Base-by-base conservation (phyloP, 208 protist genomes). In the Crithidia bombi region DNA sequence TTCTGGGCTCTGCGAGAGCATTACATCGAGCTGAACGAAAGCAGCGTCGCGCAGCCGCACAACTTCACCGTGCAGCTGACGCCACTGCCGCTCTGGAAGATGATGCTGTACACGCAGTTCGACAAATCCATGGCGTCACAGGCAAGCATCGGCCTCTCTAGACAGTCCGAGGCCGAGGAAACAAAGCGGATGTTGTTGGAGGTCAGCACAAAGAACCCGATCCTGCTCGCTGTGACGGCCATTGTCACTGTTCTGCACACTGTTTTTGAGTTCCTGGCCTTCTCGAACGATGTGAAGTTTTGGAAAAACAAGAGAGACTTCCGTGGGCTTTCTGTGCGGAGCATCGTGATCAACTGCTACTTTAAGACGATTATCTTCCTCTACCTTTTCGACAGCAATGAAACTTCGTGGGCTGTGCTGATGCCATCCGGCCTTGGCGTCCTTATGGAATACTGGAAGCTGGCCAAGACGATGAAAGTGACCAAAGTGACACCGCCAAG, bases 191-290 rank as follows among this genome's bases (percentile, higher is more conserved):
- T 99, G 75, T 83, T 99, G 58, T 50, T 97, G 21, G 96, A 99
- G 25, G 41, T 71, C 38, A 77, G 71, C 64, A 77, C 56, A 7
- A 99, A 92, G n/a, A 98, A 98, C 69, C 95, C 96, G 26, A 89
- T 82, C 36, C 79, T 99, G 15, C 82, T 99, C 1, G 92, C 49
- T 10, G 41, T 99, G 14, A 99, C 98, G 1, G 79, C 91, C 11
- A 47, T 97, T 28, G 97, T 99, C 15, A 97, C 97, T 11, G 44
- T 99, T 11, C 89, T 99, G 39, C 98, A 99, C 78, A 96, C 93
- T 46, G 62, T 99, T 9, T 99, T 99, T 70, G 98, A 99, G 79
- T 98, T 98, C 66, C 78, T 99, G n/a, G 98, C 99, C 6, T 99
- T 99, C 78, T 98, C 99, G 54, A 98, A 99, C 77, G 97, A 97